These are phyloP conservation scores for Hordeum vulgare DNA, from an alignment of 176 grass and related monocot genomes.

Conservation along the genomic window DNA sequence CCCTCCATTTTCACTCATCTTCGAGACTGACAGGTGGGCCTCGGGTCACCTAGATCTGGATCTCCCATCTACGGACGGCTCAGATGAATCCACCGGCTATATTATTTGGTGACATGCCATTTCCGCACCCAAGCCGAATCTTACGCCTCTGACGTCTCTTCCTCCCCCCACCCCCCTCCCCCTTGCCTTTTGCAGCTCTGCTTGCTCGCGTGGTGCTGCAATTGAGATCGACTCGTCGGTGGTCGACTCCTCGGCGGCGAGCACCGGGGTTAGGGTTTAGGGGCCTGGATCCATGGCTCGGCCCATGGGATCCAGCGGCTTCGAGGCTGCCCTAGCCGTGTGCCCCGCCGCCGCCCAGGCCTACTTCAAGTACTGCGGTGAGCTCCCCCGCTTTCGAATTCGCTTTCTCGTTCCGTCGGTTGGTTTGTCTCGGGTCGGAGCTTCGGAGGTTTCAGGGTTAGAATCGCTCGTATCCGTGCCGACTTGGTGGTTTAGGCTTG, in stretches of 20 bases:
- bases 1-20: not conserved
- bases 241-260: not conserved
- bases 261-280: conserved; percentile 9
- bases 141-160: conserved; percentile 16
- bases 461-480: not conserved
- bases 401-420: not conserved
- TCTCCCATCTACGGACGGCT: not conserved
- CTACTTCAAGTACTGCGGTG: conserved; percentile 78
- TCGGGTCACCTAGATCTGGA: not conserved
- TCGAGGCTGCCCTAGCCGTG: conserved; percentile 20
- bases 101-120: not conserved
- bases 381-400: conserved; percentile 22
- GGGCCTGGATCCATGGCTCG: conserved; percentile 34
- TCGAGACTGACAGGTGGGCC: not conserved
- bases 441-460: not conserved
- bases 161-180: not conserved
- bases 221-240: conserved; percentile 27
- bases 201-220: conserved; percentile 4
- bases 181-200: not conserved
- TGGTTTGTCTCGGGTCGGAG: not conserved
- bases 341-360: conserved; percentile 56
- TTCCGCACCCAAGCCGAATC: not conserved
- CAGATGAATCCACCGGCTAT: not conserved
- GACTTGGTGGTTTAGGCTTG: not conserved
- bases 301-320: conserved; percentile 25